Conservation (phyloP, 768 basidiomycete species). For the Tylopilus felleus region DNA sequence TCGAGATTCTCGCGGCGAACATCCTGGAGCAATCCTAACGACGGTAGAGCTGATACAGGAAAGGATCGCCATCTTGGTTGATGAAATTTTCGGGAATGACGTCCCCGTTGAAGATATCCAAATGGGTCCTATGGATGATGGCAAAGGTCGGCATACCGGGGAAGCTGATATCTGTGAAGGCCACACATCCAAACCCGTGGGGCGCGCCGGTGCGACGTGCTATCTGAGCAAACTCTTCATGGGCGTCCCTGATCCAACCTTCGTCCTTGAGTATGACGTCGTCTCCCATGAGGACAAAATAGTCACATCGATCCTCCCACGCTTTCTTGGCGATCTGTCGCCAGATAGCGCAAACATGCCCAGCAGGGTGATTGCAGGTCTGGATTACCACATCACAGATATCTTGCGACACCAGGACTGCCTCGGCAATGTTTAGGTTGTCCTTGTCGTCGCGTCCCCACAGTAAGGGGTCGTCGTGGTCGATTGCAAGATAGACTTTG, state of each 20-base stretch:
- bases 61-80: constrained; percentile 60
- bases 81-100: constrained; percentile 51
- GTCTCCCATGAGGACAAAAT: constrained; percentile 53
- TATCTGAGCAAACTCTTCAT: constrained; percentile 37
- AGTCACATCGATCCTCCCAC: constrained; percentile 47
- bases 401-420: constrained; percentile 36
- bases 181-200: constrained; percentile 53
- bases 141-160: constrained; percentile 65
- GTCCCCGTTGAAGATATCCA: constrained; percentile 51
- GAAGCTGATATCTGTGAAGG: constrained; percentile 53
- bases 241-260: constrained; percentile 48
- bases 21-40: constrained; percentile 50
- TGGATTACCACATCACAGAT: constrained; percentile 37
- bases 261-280: constrained; percentile 49
- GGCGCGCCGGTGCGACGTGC: constrained; percentile 31
- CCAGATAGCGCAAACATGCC: constrained; percentile 55
- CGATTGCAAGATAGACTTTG: constrained; percentile 52
- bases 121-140: constrained; percentile 50
- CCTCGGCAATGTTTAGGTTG: constrained; percentile 33
- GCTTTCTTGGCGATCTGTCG: constrained; percentile 46
- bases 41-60: constrained; percentile 57
- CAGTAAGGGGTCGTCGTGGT: constrained; percentile 46
- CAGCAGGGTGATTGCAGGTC: constrained; percentile 39
- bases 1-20: constrained; percentile 41
- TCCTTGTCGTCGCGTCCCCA: constrained; percentile 12